These are phyloP conservation scores for Ophiostoma perfectum DNA, from an alignment of 2,329 filamentous ascomycete species.

Conservation along the genomic window DNA sequence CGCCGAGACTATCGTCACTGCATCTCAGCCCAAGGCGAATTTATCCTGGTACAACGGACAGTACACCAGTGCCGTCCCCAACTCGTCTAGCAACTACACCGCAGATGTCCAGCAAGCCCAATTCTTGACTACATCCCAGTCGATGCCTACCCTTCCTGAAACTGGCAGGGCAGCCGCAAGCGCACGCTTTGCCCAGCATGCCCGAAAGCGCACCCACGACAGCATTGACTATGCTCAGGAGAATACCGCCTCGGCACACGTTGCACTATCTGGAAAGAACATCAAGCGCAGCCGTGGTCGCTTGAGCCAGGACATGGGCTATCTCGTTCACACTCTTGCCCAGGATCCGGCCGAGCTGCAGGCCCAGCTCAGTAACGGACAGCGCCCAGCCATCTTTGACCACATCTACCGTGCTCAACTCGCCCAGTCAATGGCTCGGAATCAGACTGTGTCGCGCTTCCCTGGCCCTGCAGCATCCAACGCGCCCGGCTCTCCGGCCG, in stretches of 20 bases:
- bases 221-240: neutral
- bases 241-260: too few relatives aligned
- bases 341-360: neutral
- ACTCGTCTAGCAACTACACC: too few relatives aligned
- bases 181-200: neutral
- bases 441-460: neutral
- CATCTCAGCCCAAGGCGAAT: neutral
- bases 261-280: neutral
- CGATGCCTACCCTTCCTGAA: neutral
- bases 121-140: neutral
- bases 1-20: neutral
- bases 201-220: neutral
- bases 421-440: neutral
- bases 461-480: neutral
- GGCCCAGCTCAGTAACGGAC: constrained; percentile 10
- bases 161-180: neutral
- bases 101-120: neutral
- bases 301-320: neutral
- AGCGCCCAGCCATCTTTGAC: constrained; percentile 16
- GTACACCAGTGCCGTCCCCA: neutral
- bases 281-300: neutral
- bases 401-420: constrained; percentile 17
- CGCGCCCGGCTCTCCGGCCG: neutral
- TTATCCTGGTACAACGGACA: neutral
- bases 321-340: neutral